Conservation (phyloP, 129 eudicot genomes). For the Tagetes patula region DNA sequence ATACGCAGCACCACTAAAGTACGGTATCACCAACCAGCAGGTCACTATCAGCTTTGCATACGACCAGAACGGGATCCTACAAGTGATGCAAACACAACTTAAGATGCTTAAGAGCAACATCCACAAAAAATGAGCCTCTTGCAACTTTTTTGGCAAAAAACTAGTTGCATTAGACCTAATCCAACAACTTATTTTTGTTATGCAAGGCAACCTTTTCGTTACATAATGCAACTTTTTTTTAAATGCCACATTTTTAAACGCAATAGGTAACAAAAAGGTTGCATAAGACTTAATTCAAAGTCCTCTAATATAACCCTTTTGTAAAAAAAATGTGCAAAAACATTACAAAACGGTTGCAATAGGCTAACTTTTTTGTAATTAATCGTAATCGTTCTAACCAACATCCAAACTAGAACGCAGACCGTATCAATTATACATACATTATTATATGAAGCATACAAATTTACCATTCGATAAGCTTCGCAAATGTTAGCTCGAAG, state of each 20-base stretch:
- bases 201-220: too few relatives aligned
- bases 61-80: constrained; percentile 94
- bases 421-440: not conserved
- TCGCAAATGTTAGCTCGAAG: constrained; percentile 88
- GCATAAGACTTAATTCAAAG: too few relatives aligned
- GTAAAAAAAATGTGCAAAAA: too few relatives aligned
- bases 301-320: too few relatives aligned
- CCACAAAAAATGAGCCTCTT: too few relatives aligned
- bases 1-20: constrained; percentile 94
- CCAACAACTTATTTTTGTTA: too few relatives aligned
- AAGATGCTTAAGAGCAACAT: not conserved
- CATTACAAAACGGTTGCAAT: too few relatives aligned
- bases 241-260: too few relatives aligned
- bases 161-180: too few relatives aligned
- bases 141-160: too few relatives aligned
- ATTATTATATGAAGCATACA: not conserved
- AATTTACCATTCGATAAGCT: constrained; percentile 76
- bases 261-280: too few relatives aligned
- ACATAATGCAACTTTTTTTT: too few relatives aligned
- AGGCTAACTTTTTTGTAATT: not conserved
- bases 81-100: not conserved
- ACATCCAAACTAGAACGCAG: not conserved
- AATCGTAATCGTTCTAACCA: not conserved
- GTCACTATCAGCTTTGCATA: constrained; percentile 83
- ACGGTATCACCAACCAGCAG: constrained; percentile 96